These are phyloP conservation scores for Boletus reticuloceps DNA, from an alignment of 768 basidiomycete species.

Conservation along the genomic window DNA sequence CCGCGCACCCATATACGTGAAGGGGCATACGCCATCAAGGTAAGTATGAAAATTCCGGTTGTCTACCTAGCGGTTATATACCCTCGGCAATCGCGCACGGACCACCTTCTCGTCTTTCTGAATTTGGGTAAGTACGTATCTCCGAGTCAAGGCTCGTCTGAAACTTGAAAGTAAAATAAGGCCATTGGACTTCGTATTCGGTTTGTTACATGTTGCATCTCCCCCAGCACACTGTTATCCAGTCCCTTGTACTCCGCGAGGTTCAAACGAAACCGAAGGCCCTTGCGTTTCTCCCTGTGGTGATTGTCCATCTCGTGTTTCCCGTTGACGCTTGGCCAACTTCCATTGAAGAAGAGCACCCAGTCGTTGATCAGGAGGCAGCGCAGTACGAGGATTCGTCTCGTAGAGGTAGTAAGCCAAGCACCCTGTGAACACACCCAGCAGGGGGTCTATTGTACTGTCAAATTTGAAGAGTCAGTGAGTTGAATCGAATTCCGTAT, in stretches of 20 bases:
- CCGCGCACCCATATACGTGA: constrained; percentile 52
- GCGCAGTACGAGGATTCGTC: constrained; percentile 70
- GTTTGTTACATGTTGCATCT: too few species aligned
- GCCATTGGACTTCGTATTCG: too few species aligned
- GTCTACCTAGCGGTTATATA: constrained; percentile 12
- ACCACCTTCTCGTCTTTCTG: constrained; percentile 13
- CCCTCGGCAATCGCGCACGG: constrained; percentile 15
- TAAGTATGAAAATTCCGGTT: constrained; percentile 5
- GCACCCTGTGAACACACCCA: constrained; percentile 76
- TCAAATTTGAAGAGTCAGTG: constrained; percentile 2
- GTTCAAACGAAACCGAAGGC: not conserved
- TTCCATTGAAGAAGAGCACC: constrained; percentile 63
- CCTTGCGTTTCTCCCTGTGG: not conserved
- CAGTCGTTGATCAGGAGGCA: constrained; percentile 55
- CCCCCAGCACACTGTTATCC: not conserved
- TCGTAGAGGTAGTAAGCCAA: constrained; percentile 82
- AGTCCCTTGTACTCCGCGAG: not conserved
- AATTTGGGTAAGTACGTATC: not conserved
- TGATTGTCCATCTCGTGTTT: constrained; percentile 1
- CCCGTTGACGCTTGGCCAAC: constrained; percentile 42
- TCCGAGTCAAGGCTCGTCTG: too few species aligned
- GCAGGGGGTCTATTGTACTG: constrained; percentile 66
- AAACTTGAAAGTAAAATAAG: too few species aligned
- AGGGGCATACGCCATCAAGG: constrained; percentile 56
- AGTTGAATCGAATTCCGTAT: not conserved